Evolutionary conservation across 352 stramenopile species (phyloP).

Genomic region (Phytopythium sindhum): DNA sequence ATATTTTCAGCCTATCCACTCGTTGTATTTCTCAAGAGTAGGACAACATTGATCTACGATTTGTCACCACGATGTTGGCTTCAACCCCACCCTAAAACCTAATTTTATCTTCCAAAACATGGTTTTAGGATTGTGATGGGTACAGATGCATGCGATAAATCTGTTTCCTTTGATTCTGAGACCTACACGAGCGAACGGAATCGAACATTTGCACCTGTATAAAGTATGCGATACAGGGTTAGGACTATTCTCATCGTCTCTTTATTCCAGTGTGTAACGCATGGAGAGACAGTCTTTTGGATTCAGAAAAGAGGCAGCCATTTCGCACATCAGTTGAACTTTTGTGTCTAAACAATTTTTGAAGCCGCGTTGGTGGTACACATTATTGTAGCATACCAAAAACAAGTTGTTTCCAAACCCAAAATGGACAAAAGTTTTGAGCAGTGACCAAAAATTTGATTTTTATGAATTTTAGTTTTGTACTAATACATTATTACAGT

Average conservation of each 20-base stretch:
- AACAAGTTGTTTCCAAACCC: neutral
- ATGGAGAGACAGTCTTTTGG: neutral
- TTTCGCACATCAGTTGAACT: neutral
- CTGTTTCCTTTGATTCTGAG: neutral
- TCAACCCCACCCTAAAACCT: neutral
- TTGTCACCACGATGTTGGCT: constrained; percentile 4
- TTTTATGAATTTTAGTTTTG: too few species aligned
- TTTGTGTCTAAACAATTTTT: neutral
- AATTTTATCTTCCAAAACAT: neutral
- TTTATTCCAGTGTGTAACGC: neutral
- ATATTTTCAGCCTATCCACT: neutral
- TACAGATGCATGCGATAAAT: neutral
- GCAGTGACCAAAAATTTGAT: too few species aligned
- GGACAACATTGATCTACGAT: neutral
- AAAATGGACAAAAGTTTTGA: too few species aligned
- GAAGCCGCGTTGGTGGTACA: neutral
- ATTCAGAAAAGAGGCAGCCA: constrained; percentile 3
- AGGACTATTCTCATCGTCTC: neutral
- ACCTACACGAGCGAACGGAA: neutral
- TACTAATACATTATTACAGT: too few species aligned
- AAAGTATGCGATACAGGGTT: neutral
- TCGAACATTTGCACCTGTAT: neutral
- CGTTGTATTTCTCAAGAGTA: neutral
- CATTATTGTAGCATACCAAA: neutral
- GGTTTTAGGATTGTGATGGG: neutral